Evolutionary conservation across 176 grass and related monocot genomes (phyloP), one percentile per base, ranked within the genome.

Genomic region (Oryza australiensis): DNA sequence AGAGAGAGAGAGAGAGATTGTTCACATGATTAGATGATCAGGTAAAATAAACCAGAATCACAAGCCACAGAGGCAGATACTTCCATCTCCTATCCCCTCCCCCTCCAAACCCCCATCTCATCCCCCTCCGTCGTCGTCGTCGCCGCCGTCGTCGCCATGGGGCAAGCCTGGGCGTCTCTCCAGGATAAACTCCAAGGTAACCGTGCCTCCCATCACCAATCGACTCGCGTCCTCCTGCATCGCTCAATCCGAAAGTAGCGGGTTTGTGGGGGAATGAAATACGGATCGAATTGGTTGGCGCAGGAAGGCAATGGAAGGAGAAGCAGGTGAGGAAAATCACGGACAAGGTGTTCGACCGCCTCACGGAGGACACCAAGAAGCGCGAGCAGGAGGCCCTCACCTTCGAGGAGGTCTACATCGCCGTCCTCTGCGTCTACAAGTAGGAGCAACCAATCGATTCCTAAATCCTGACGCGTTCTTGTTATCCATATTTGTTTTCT

Each of bases 381-480:
- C 86, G 63, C 80, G 78, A 90, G 26, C 59, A 81, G 64, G 82
- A 85, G 26, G 90, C 86, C 0, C 88, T 99, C 77, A 86, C 91
- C 68, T 98, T 98, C 83, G 84, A 91, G 45, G 86, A 94, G 68
- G 88, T 98, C 75, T 94, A 98, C 82, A 93, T 95, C 85, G 91
- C 96, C 84, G 93, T 99, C 73, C 96, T 99, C 66, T 88, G 87
- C 76, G 90, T 95, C 67, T 99, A 99, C 91, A 99, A 99, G 96
- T 99, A 93, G 59, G n/a, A 3, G 12, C 32, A 20, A 1, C 69
- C 1, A 7, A 14, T 12, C 8, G 10, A 26, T 68, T 64, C 66
- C 12, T 62, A 1, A 16, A 0, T 42, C 16, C 0, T 55, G 1
- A 53, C 1, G 0, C 20, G 4, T 84, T 34, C 5, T 68, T 1